Evolutionary conservation across 2,329 filamentous ascomycete genomes (phyloP), one percentile per base, ranked within the genome.

Genomic region (Leptosphaerulina australis): DNA sequence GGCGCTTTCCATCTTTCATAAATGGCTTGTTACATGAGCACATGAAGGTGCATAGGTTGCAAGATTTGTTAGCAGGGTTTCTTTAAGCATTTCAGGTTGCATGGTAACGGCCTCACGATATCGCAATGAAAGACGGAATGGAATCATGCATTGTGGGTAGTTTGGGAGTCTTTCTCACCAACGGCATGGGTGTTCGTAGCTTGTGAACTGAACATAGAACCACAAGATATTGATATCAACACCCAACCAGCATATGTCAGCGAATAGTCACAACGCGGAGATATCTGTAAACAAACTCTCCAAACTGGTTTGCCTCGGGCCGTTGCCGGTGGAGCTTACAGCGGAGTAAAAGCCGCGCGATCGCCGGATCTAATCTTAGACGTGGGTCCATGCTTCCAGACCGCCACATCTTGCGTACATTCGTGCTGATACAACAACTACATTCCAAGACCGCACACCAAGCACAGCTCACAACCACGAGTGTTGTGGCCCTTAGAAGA

Each of bases 1-100:
- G 94, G 94, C 22, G 94, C 95, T 53, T 99, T 99, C 83, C 94
- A 97, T 76, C 81, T 99, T 60, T 96, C 92, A 53, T 96, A 81
- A 37, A 53, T 26, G 29, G n/a, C 33, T 38, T 41, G 25, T 30
- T 41, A 36, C 17, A 34, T 18, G 48, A 29, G 41, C 14, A 5
- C 21, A 20, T 41, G 36, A 31, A 22, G 31, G 37, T 52, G 49
- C 43, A 52, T 34, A 47, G 31, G 36, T 47, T 41, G 39, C 41
- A 34, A n/a, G 28, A 47, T 43, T 43, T 37, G 48, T 33, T 43
- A 33, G 36, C 43, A 38, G 34, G 36, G 31, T 50, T 45, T 45
- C n/a, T 34, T 50, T 45, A 25, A 25, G 41, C 48, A 50, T 50
- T 50, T 50, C 36, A 39, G 35, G 44, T 35, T 50, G 48, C 40